Evolutionary conservation across 306 rosid genomes (phyloP), one percentile per base, ranked within the genome.

Genomic region (Prunus davidiana): DNA sequence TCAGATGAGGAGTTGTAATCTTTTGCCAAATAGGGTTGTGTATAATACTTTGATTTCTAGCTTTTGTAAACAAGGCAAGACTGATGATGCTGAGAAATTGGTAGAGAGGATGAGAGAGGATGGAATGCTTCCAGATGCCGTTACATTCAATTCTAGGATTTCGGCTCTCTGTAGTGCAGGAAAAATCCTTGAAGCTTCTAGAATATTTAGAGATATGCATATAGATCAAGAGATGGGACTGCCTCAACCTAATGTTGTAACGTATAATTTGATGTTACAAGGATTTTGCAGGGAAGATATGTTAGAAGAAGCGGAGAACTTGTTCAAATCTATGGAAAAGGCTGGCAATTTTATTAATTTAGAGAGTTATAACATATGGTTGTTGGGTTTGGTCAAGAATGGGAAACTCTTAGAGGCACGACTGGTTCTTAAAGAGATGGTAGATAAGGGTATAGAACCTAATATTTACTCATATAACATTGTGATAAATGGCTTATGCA

Each of bases 201-300:
- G 96, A 74, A 95, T 95, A 74, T 92, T 92, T 76, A 85, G 96
- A 61, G 98, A 95, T 82, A 90, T 95, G 98, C 91, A 85, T 72
- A 78, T 86, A 56, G 97, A 90, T 75, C 84, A 85, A 68, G 93
- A 82, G 19, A 75, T 92, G 79, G 96, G 96, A 58, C 87, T 95
- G 75, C 97, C 98, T 1, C 89, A 41, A 79, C 98, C 98, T 3
- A 92, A 92, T 76, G 73, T 71, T 2, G 49, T 90, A 2, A 95
- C 97, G 16, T 88, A 73, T 79, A 95, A 92, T 83, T 75, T 90
- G 85, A 89, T 91, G 94, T 89, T 94, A 3, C 87, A 85, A 76
- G 97, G 96, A 22, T 90, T 91, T 78, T 95, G 93, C 79, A 85
- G 78, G 82, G 80, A 79, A 70, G 93, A 96, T 76, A 92, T 89